Conservation (phyloP, 2,329 filamentous ascomycete genomes). For the Phialocephala sp. region DNA sequence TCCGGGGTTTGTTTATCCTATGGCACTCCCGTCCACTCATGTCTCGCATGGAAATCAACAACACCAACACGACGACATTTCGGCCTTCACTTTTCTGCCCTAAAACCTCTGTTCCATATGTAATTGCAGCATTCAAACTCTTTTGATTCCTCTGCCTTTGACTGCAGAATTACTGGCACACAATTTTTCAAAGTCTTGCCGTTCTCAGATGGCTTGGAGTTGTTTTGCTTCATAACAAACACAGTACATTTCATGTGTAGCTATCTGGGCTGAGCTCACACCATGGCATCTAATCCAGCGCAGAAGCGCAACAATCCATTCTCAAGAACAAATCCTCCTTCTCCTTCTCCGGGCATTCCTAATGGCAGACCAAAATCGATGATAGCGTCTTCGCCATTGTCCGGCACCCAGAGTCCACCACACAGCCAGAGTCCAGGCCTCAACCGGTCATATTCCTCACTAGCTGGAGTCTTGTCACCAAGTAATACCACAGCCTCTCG, state of each 20-base stretch:
- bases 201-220: neutral
- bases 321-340: constrained; percentile 70
- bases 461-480: constrained; percentile 47
- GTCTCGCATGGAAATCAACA: constrained; percentile 13
- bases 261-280: constrained; percentile 37
- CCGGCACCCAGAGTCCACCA: constrained; percentile 47
- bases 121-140: neutral
- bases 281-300: constrained; percentile 64
- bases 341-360: constrained; percentile 59
- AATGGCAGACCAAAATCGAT: constrained; percentile 75
- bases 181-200: neutral
- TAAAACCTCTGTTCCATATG: constrained; percentile 11
- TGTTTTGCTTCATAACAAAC: constrained; percentile 10
- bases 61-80: neutral
- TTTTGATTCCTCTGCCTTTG: neutral
- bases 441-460: constrained; percentile 69
- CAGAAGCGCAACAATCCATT: constrained; percentile 85
- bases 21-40: constrained; percentile 8
- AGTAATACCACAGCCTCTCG: constrained; percentile 41
- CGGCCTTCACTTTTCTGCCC: neutral
- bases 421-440: constrained; percentile 57
- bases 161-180: neutral
- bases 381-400: constrained; percentile 56
- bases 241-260: constrained; percentile 20
- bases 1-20: constrained; percentile 16